Percentiles rank a stretch among this genome's conserved stretches.
Evolutionary conservation across 805 yeast genomes (phyloP).

Genomic region (Metschnikowia reukaufii): DNA sequence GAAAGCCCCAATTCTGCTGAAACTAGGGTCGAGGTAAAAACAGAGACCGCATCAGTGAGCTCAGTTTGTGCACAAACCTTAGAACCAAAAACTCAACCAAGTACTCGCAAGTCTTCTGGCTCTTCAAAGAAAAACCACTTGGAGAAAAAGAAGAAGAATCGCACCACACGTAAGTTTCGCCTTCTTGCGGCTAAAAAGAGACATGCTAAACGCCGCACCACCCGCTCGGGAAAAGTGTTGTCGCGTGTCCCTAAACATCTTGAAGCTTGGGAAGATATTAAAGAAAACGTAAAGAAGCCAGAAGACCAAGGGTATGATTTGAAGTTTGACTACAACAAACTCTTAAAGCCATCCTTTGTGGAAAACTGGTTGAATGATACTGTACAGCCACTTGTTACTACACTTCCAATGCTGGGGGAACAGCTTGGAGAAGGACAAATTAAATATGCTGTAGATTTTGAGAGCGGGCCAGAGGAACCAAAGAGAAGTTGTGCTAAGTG

Average conservation of each 20-base stretch:
- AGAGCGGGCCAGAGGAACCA: neutral
- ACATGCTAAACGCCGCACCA: neutral
- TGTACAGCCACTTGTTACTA: neutral
- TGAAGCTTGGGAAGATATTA: neutral
- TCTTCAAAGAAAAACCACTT: neutral
- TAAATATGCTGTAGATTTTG: neutral
- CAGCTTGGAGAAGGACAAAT: neutral
- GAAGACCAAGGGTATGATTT: neutral
- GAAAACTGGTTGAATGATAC: neutral
- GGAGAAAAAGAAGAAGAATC: neutral
- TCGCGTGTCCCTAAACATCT: neutral
- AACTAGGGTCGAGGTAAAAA: neutral
- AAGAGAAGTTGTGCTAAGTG: neutral
- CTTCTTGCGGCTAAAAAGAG: neutral
- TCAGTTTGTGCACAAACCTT: neutral
- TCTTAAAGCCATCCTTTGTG: neutral
- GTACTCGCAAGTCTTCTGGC: neutral
- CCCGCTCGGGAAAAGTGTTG: neutral
- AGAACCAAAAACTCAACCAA: no score
- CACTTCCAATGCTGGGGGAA: neutral
- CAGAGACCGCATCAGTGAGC: neutral
- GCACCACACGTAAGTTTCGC: neutral
- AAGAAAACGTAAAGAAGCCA: neutral
- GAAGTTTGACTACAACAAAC: neutral
- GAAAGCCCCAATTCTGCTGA: neutral